phyloP scores from a whole-genome alignment of 805 yeast species.

The Teunomyces stri region DNA sequence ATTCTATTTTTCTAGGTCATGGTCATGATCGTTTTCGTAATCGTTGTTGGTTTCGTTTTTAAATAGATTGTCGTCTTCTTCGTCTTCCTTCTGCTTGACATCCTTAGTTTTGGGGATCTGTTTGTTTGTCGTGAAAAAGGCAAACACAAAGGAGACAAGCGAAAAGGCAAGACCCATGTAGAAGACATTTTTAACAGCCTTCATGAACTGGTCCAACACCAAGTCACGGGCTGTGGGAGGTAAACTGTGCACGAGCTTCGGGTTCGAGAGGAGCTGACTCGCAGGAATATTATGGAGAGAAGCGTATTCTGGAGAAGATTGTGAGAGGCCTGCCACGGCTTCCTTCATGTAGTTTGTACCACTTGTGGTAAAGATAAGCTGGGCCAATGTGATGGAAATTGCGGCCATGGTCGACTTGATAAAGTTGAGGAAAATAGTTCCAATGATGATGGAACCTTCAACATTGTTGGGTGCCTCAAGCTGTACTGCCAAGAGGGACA shows the following conservation, averaged over 20 bases:
- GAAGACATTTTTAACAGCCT: conserved; percentile 31
- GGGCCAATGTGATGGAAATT: conserved; percentile 29
- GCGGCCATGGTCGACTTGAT: conserved; percentile 32
- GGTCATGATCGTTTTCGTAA: background rate
- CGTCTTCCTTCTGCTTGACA: conserved; percentile 3
- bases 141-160: conserved; percentile 25
- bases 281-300: conserved; percentile 13
- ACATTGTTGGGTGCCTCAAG: conserved; percentile 34
- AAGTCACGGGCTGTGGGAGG: conserved; percentile 20
- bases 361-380: conserved; percentile 25
- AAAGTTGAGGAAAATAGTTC: conserved; percentile 34
- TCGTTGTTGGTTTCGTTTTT: conserved; percentile 1
- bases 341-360: conserved; percentile 17
- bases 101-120: conserved; percentile 33
- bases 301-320: conserved; percentile 12
- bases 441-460: conserved; percentile 35
- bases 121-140: conserved; percentile 40
- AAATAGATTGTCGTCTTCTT: background rate
- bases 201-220: conserved; percentile 32
- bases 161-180: conserved; percentile 38
- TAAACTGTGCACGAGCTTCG: conserved; percentile 24
- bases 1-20: background rate
- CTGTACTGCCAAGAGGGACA: conserved; percentile 35
- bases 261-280: conserved; percentile 21
- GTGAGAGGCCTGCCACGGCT: conserved; percentile 12